phyloP scores from a whole-genome alignment of 2,329 filamentous ascomycete species.

The Cryphonectria radicalis region DNA sequence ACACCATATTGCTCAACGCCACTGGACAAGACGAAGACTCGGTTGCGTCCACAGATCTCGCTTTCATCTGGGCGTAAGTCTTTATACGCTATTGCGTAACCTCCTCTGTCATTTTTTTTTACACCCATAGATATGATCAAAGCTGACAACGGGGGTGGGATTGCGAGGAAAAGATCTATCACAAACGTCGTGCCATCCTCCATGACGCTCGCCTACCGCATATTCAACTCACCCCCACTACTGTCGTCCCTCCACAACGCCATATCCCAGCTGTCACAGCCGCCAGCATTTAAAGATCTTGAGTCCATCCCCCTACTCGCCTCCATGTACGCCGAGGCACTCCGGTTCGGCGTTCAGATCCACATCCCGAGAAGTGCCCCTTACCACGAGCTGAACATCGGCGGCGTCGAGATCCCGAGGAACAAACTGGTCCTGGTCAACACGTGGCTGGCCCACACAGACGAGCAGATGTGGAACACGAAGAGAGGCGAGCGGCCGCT shows the following conservation, averaged over 20 bases:
- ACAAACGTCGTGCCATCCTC: constrained; percentile 3
- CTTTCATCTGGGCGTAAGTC: constrained; percentile 1
- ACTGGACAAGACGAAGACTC: background rate
- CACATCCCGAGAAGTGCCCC: constrained; percentile 1
- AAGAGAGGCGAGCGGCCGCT: background rate
- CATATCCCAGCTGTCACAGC: background rate
- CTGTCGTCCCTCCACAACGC: background rate
- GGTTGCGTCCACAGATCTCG: background rate
- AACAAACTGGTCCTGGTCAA: background rate
- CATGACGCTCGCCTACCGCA: background rate
- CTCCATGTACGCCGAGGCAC: background rate
- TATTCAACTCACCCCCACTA: background rate
- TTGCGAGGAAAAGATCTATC: background rate
- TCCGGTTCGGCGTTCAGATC: background rate
- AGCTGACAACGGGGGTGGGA: background rate
- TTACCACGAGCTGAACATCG: background rate
- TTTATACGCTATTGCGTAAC: background rate
- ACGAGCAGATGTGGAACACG: constrained; percentile 1
- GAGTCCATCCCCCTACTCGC: background rate
- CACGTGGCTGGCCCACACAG: background rate
- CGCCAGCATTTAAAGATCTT: background rate
- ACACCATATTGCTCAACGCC: background rate
- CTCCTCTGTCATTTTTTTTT: background rate
- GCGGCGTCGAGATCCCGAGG: background rate
- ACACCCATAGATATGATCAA: background rate